A percentile compares a stretch with the other conserved stretches of the same genome.
These are phyloP conservation scores for Talaromyces trachyspermus DNA, from an alignment of 495 filamentous ascomycete genomes.

Conservation along the genomic window DNA sequence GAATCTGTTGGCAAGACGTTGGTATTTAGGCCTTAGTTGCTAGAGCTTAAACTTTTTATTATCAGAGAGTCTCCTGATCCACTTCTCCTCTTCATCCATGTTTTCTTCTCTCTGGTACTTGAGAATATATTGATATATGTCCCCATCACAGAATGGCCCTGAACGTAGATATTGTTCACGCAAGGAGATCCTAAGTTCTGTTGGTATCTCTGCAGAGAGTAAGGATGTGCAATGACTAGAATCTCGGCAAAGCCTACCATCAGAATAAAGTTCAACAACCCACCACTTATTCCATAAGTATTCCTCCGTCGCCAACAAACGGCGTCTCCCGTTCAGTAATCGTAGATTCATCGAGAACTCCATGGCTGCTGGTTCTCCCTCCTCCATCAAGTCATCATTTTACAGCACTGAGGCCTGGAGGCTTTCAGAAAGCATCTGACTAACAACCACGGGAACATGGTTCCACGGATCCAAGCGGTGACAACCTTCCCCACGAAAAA, in stretches of 20 bases:
- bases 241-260: conserved; percentile 4
- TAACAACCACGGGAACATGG: conserved; percentile 1
- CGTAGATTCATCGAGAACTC: background rate
- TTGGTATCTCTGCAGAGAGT: background rate
- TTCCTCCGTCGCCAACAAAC: background rate
- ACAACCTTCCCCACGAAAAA: conserved; percentile 3
- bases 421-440: background rate
- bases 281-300: conserved; percentile 4
- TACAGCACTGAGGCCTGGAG: background rate
- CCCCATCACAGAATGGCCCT: conserved; percentile 10
- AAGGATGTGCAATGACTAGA: too few species aligned
- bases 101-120: conserved; percentile 9
- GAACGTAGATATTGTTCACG: conserved; percentile 9
- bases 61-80: conserved; percentile 6
- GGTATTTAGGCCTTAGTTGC: too few species aligned
- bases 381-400: background rate
- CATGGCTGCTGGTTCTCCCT: background rate
- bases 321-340: background rate
- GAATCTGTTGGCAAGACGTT: too few species aligned
- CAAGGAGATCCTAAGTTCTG: background rate
- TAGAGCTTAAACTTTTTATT: too few species aligned
- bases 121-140: conserved; percentile 9
- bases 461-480: background rate
- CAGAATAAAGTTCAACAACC: conserved; percentile 1
- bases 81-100: conserved; percentile 8